Evolutionary conservation across 202 grass and related monocot species (phyloP), one percentile per base, ranked within the genome.

Genomic region (Panicum hallii): DNA sequence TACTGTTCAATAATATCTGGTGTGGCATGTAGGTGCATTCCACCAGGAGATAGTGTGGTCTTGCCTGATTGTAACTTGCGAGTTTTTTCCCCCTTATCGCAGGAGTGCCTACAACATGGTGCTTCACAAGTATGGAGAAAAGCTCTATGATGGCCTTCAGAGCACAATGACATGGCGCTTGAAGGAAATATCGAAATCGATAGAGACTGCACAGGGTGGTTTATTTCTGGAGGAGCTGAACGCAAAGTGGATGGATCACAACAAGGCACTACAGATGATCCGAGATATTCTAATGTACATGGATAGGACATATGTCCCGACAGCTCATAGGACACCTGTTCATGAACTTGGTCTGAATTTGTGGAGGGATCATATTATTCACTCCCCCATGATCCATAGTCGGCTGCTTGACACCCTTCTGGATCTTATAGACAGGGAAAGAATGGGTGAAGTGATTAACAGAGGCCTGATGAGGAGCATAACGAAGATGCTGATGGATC

Each of bases 51-150:
- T 62, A 70, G 13, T 36, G 23, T 72, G 46, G 9, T 57, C 17
- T 56, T 6, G 38, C 74, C 23, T 63, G 46, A 68, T 63, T 75
- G 42, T 89, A 54, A 91, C 65, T 61, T 40, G 15, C 2, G 14
- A 45, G 15, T 6, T 48, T 89, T 53, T 26, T 0, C 15, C 75
- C 5, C 45, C 54, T 82, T 26, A 26, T 11, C 86, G 65, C 92
- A 97, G 95, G 95, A 97, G 79, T 86, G 95, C 95, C 52, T 97
- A 97, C 92, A 97, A 97, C 77, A 95, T 97, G 95, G 95, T 97
- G 77, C 90, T 97, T 78, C 95, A 97, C 89, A 97, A 94, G 82
- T 97, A 95, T 20, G 92, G 95, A 0, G 95, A 95, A 78, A 97
- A 93, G 84, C 87, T 97, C n/a, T 97, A 97, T 61, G 79, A 84